A percentile compares a stretch with the other conserved stretches of the same genome.
Conservation (phyloP, 2,329 filamentous ascomycete species). For the Samsoniella hepiali region DNA sequence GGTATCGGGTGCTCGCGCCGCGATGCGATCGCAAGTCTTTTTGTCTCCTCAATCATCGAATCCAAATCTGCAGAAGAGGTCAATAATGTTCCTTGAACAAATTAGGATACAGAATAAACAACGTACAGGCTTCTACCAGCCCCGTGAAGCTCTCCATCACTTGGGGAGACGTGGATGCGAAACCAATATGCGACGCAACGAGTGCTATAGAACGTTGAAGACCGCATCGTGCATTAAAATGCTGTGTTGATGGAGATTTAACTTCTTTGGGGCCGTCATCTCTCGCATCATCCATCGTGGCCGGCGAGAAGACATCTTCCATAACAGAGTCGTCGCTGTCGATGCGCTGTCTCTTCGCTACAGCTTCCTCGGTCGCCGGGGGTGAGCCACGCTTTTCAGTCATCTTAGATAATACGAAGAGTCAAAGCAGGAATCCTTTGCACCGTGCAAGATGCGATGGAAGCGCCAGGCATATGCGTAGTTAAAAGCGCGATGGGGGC, state of each 20-base stretch:
- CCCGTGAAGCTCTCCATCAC: conserved; percentile 57
- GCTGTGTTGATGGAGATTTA: conserved; percentile 28
- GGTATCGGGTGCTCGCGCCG: conserved; percentile 54
- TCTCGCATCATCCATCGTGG: conserved; percentile 14
- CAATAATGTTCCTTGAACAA: background rate
- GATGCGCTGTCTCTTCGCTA: conserved; percentile 7
- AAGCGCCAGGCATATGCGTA: background rate
- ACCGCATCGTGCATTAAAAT: conserved; percentile 34
- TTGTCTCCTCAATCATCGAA: conserved; percentile 47
- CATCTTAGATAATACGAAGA: background rate
- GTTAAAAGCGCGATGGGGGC: background rate
- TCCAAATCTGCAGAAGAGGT: conserved; percentile 43
- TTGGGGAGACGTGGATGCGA: conserved; percentile 50
- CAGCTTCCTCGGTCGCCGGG: background rate
- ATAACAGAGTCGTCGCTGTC: conserved; percentile 8
- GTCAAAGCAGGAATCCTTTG: background rate
- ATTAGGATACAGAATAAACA: background rate
- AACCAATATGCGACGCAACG: conserved; percentile 56
- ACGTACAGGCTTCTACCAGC: conserved; percentile 56
- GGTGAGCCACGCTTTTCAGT: conserved; percentile 7
- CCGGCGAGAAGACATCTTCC: conserved; percentile 8
- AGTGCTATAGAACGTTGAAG: conserved; percentile 56
- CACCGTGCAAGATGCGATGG: background rate
- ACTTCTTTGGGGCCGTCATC: conserved; percentile 21
- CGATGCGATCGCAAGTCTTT: conserved; percentile 44